phyloP scores from a whole-genome alignment of 805 yeast species.

The Danielia reshetovae region DNA sequence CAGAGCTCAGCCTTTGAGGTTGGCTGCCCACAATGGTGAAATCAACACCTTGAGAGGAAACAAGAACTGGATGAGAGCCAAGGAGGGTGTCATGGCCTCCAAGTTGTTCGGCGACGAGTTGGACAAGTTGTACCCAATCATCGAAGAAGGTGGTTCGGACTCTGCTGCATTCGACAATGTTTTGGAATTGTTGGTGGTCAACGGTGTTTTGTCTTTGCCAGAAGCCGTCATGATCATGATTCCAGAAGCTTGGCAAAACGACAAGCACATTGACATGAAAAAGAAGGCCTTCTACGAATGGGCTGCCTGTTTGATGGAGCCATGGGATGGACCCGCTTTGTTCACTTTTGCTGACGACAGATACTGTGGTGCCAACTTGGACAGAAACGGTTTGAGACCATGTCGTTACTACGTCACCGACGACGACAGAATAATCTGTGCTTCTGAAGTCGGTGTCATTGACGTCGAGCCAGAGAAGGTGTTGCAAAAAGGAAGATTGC shows the following conservation, averaged over 20 bases:
- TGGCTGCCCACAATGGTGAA: slow-evolving; percentile 99
- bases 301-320: slow-evolving; percentile 99
- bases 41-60: slow-evolving; percentile 96
- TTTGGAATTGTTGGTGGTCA: slow-evolving; percentile 82
- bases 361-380: slow-evolving; percentile 97
- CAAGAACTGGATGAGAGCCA: slow-evolving; percentile 98
- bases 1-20: slow-evolving; percentile 95
- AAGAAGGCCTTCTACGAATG: slow-evolving; percentile 95
- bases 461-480: slow-evolving; percentile 80
- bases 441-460: slow-evolving; percentile 97
- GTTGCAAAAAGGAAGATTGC: slow-evolving; percentile 86
- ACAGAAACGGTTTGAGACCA: slow-evolving; percentile 96
- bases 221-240: slow-evolving; percentile 97
- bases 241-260: slow-evolving; percentile 98
- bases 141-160: slow-evolving; percentile 98
- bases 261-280: slow-evolving; percentile 79
- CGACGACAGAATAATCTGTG: slow-evolving; percentile 95
- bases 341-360: slow-evolving; percentile 96
- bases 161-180: slow-evolving; percentile 98
- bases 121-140: slow-evolving; percentile 87
- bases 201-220: slow-evolving; percentile 88
- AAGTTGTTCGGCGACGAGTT: slow-evolving; percentile 85
- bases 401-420: slow-evolving; percentile 95
- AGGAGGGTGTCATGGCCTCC: slow-evolving; percentile 95
- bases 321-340: slow-evolving; percentile 99